These are phyloP conservation scores for Naematelia encephala DNA, from an alignment of 768 basidiomycete genomes.

Conservation along the genomic window DNA sequence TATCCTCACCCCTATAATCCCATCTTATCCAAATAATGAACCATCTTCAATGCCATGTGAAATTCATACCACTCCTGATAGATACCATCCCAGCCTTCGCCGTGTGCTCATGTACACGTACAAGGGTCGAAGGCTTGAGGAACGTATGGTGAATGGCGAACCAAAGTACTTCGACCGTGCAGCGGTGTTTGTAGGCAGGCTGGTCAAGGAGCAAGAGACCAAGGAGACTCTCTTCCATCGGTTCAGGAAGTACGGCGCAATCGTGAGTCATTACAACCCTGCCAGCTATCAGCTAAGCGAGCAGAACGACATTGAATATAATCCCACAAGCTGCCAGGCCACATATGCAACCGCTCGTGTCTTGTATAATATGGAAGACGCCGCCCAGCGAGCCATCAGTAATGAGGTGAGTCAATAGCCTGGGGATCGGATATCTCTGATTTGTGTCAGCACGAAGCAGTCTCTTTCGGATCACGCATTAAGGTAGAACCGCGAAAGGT, in stretches of 20 bases:
- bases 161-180: slow-evolving; percentile 22
- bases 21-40: not conserved
- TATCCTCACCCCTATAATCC: not conserved
- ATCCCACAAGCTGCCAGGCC: slow-evolving; percentile 4
- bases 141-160: slow-evolving; percentile 9
- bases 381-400: slow-evolving; percentile 22
- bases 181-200: slow-evolving; percentile 27
- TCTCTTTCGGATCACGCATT: slow-evolving; percentile 25
- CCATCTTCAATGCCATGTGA: not conserved
- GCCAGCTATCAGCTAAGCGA: not conserved
- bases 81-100: not conserved
- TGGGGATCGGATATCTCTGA: not conserved
- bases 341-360: slow-evolving; percentile 29
- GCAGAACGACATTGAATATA: slow-evolving; percentile 28
- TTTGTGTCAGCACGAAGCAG: slow-evolving; percentile 12
- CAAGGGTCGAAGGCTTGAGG: slow-evolving; percentile 19
- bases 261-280: slow-evolving; percentile 15
- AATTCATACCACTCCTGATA: not conserved
- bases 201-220: slow-evolving; percentile 28
- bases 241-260: slow-evolving; percentile 27
- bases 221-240: slow-evolving; percentile 15
- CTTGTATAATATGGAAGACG: slow-evolving; percentile 14
- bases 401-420: slow-evolving; percentile 23
- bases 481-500: slow-evolving; percentile 32
- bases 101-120: slow-evolving; percentile 16